Evolutionary conservation across 1,284 basidiomycete genomes (phyloP).

Genomic region (Moniliophthora roreri): DNA sequence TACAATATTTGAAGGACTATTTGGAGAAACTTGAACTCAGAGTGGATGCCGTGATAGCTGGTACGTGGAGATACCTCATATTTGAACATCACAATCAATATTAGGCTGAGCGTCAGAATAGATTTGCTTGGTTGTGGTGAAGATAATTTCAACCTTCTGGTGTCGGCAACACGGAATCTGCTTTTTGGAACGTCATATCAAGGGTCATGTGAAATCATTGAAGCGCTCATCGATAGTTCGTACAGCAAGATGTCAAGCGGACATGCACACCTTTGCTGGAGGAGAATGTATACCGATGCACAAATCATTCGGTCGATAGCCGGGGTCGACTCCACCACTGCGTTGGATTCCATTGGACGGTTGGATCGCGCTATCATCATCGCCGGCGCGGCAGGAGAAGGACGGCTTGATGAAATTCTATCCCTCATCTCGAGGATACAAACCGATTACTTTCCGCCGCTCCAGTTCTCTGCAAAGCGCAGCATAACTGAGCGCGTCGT

Average conservation of each 20-base stretch:
- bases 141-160: slow-evolving; percentile 22
- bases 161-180: slow-evolving; percentile 23
- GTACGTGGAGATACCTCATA: slow-evolving; percentile 18
- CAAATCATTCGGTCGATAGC: slow-evolving; percentile 52
- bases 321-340: slow-evolving; percentile 24
- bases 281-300: slow-evolving; percentile 65
- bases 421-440: slow-evolving; percentile 57
- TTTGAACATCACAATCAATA: not conserved
- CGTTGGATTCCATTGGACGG: slow-evolving; percentile 45
- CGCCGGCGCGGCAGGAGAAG: slow-evolving; percentile 73
- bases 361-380: slow-evolving; percentile 85
- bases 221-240: slow-evolving; percentile 33
- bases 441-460: slow-evolving; percentile 23
- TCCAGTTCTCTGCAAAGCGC: slow-evolving; percentile 8
- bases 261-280: slow-evolving; percentile 40
- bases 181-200: slow-evolving; percentile 11
- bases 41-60: slow-evolving; percentile 17
- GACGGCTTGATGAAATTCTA: slow-evolving; percentile 59
- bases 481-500: not conserved
- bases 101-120: slow-evolving; percentile 2
- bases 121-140: slow-evolving; percentile 21
- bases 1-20: too few relatives aligned
- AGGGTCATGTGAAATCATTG: slow-evolving; percentile 23
- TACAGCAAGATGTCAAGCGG: slow-evolving; percentile 34
- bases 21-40: slow-evolving; percentile 19